Base-by-base conservation (phyloP, 2,329 filamentous ascomycete genomes). In the Aspergillus floridensis region DNA sequence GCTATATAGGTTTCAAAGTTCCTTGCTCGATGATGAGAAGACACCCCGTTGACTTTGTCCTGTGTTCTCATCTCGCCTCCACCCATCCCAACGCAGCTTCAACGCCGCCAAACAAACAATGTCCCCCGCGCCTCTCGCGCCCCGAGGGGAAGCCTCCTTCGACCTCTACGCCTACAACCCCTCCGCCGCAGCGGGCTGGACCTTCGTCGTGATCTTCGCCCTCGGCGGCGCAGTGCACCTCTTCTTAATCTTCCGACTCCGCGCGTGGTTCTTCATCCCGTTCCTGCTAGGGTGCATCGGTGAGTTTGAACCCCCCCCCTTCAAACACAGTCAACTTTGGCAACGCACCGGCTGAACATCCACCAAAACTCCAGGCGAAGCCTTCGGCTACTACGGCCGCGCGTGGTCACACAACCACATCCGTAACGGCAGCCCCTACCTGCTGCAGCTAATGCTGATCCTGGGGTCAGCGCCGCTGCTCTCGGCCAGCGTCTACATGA, bases 381-480 rank as follows among this genome's bases (percentile, higher is more conserved):
- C 68, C 57, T 72, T 74, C 35, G 74, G 75, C 29, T 76, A 76
- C 60, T 71, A 73, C 53, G 73, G 71, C 47, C 68, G 73, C 29
- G 71, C 72, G n/a, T 67, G 69, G 65, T 71, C 73, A 0, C 73
- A 76, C 51, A 49, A 71, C 49, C 54, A 66, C 57, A 61, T 59
- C 24, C 67, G 65, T 0, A 58, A 64, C 1, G 70, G 71, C 31
- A 52, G 52, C 0, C 62, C 74, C 1, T 79, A 72, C 68, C 69
- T 72, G 0, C 68, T 76, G 1, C 77, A 79, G 58, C 69, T 72
- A 31, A 70, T 78, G 57, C 67, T 76, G 24, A 71, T 77, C 48
- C 70, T 80, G 3, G 66, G 79, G 11, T 73, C 76, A 0, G 77
- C 79, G 0, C 72, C 76, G 0, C 67, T 81, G 4, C 73, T 78